Evolutionary conservation across 129 eudicot species (phyloP).

Genomic region (Ambrosia artemisiifolia): DNA sequence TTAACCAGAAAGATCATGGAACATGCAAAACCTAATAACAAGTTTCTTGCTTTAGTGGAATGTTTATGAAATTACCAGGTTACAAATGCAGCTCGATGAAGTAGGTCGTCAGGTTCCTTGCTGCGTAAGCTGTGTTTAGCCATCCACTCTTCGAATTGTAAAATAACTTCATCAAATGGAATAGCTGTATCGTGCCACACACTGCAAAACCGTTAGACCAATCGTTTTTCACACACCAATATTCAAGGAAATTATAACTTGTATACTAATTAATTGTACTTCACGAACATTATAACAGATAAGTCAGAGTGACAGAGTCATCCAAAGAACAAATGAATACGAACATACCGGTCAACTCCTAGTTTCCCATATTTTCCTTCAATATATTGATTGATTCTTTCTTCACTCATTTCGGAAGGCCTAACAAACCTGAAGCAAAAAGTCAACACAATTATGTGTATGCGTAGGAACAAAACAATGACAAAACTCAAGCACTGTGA

Average conservation of each 20-base stretch:
- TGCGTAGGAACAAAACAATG: background rate
- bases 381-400: constrained; percentile 69
- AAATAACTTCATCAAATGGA: constrained; percentile 68
- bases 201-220: constrained; percentile 43
- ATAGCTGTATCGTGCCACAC: constrained; percentile 99
- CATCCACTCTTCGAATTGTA: constrained; percentile 86
- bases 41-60: background rate
- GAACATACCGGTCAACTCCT: constrained; percentile 76
- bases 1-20: background rate
- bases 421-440: constrained; percentile 76
- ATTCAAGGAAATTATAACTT: too few relatives aligned
- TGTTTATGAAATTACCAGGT: constrained; percentile 60
- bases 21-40: background rate
- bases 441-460: background rate
- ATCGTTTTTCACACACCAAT: constrained; percentile 8
- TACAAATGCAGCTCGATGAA: constrained; percentile 78
- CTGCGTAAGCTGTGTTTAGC: constrained; percentile 48
- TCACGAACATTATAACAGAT: background rate
- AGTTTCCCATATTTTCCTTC: constrained; percentile 87
- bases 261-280: background rate
- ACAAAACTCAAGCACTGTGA: background rate
- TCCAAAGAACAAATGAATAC: background rate
- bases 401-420: constrained; percentile 82
- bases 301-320: background rate
- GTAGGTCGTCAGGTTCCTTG: constrained; percentile 47